Percentiles rank a stretch among this genome's conserved stretches.
Evolutionary conservation across 257 asterid species (phyloP).

Genomic region (Leptodermis oblonga): DNA sequence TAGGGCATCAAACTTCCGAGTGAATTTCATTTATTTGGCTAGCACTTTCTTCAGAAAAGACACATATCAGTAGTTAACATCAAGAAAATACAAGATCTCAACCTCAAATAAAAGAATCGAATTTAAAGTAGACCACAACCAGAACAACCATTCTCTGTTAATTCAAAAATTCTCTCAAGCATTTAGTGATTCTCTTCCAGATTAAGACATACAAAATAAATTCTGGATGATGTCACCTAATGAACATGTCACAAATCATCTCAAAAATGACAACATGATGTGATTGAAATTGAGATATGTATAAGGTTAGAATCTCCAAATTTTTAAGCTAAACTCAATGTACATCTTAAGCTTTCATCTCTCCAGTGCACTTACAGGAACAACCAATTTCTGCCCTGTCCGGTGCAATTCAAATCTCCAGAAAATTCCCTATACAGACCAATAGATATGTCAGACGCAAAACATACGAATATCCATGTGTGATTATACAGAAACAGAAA

Average conservation of each 20-base stretch:
- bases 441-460: conserved; percentile 7
- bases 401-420: conserved; percentile 96
- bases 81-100: neutral
- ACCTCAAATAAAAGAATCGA: neutral
- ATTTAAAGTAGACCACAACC: neutral
- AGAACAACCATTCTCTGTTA: neutral
- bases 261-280: neutral
- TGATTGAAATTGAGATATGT: neutral
- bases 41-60: neutral
- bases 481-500: neutral
- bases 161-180: neutral
- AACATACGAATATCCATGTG: neutral
- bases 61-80: neutral
- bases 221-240: neutral
- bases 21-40: neutral
- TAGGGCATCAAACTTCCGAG: neutral
- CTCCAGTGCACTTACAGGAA: conserved; percentile 70
- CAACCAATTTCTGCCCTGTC: conserved; percentile 80
- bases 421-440: conserved; percentile 54
- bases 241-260: neutral
- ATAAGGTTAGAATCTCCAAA: neutral
- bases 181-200: neutral
- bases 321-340: neutral
- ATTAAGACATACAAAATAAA: neutral
- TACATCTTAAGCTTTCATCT: neutral